These are phyloP conservation scores for Cicer arietinum DNA, from an alignment of 306 rosid species.

Conservation along the genomic window DNA sequence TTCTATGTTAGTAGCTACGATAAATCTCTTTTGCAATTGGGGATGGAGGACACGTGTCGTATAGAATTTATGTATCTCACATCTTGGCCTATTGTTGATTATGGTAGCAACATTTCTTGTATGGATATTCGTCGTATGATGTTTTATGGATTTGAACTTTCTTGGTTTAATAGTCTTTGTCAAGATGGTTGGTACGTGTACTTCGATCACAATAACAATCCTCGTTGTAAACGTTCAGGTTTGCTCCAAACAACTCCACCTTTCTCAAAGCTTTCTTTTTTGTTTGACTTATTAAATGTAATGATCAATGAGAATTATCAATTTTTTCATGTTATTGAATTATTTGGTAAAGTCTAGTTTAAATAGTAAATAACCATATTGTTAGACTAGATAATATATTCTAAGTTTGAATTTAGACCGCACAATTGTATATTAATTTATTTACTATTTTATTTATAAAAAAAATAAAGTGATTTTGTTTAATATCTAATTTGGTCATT, in stretches of 20 bases:
- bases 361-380: no score
- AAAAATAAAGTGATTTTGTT: no score
- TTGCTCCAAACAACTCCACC: not conserved
- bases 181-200: not conserved
- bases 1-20: not conserved
- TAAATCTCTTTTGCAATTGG: not conserved
- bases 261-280: not conserved
- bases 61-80: conserved; percentile 12
- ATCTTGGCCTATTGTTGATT: not conserved
- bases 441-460: no score
- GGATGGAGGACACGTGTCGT: not conserved
- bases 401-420: no score
- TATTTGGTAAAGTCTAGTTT: no score
- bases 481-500: no score
- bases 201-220: not conserved
- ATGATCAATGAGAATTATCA: no score
- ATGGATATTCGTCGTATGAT: not conserved
- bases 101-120: not conserved
- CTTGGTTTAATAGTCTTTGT: not conserved
- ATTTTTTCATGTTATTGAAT: no score
- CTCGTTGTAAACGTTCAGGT: not conserved
- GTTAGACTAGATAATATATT: no score
- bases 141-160: conserved; percentile 27
- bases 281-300: no score
- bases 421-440: no score